Percentiles rank a stretch among this genome's conserved stretches.
Conservation (phyloP, 2,329 filamentous ascomycete genomes). For the Albophoma yamanashiensis region DNA sequence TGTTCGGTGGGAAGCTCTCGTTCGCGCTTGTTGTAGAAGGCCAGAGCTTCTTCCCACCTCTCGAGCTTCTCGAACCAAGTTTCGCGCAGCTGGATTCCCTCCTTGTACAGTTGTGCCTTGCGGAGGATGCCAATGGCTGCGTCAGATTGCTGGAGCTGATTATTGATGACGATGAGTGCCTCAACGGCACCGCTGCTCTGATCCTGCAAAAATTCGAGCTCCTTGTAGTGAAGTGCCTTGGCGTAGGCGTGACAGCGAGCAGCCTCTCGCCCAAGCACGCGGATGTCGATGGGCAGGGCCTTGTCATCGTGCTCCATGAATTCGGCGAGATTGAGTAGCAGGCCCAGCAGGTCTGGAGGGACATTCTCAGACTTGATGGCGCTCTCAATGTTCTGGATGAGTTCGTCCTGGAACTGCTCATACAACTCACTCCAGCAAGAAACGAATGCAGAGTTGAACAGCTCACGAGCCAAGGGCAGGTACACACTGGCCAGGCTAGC, state of each 20-base stretch:
- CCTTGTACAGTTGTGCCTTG: slow-evolving; percentile 90
- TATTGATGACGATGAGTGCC: slow-evolving; percentile 97
- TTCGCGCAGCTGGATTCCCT: slow-evolving; percentile 87
- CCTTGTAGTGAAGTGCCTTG: slow-evolving; percentile 97
- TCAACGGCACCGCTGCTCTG: slow-evolving; percentile 94
- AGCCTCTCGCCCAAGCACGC: slow-evolving; percentile 86
- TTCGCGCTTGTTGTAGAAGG: slow-evolving; percentile 84
- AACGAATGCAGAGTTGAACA: slow-evolving; percentile 98
- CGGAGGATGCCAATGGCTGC: slow-evolving; percentile 95
- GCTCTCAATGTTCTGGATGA: slow-evolving; percentile 90
- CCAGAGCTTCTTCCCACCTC: slow-evolving; percentile 92
- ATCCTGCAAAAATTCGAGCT: slow-evolving; percentile 95
- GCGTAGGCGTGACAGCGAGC: slow-evolving; percentile 96
- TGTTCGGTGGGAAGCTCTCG: slow-evolving; percentile 49
- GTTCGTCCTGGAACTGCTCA: slow-evolving; percentile 91
- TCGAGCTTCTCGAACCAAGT: slow-evolving; percentile 99
- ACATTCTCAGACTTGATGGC: slow-evolving; percentile 94
- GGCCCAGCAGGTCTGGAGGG: slow-evolving; percentile 86
- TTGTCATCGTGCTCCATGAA: slow-evolving; percentile 99
- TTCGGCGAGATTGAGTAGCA: slow-evolving; percentile 90
- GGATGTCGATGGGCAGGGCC: slow-evolving; percentile 91
- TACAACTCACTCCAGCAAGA: slow-evolving; percentile 98
- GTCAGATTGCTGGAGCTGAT: slow-evolving; percentile 96
- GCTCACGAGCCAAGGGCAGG: slow-evolving; percentile 76
- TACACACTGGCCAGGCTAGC: slow-evolving; percentile 86